Percentiles rank a stretch among this genome's conserved stretches.
phyloP scores from a whole-genome alignment of 2,329 filamentous ascomycete species.

The Aspergillus jensenii region DNA sequence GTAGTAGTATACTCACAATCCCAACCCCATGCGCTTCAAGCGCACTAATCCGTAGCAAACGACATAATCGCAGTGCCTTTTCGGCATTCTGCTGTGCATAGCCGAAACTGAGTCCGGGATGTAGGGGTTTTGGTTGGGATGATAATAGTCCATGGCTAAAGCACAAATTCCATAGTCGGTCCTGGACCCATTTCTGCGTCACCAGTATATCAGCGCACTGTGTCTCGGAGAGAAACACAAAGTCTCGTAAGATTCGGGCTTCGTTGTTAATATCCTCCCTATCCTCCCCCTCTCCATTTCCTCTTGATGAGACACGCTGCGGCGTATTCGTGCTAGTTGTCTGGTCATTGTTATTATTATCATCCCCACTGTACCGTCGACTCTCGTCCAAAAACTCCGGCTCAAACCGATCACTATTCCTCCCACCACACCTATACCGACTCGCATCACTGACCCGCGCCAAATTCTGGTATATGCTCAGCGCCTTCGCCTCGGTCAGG shows the following conservation, averaged over 20 bases:
- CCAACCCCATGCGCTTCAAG: slow-evolving; percentile 47
- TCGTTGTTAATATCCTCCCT: slow-evolving; percentile 18
- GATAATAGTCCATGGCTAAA: slow-evolving; percentile 40
- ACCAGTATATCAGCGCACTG: slow-evolving; percentile 45
- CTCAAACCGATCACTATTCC: slow-evolving; percentile 35
- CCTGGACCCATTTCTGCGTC: slow-evolving; percentile 46
- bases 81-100: slow-evolving; percentile 39
- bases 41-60: slow-evolving; percentile 32
- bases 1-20: slow-evolving; percentile 25
- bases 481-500: slow-evolving; percentile 63
- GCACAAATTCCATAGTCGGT: slow-evolving; percentile 44
- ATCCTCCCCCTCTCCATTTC: slow-evolving; percentile 18
- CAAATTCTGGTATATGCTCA: slow-evolving; percentile 37
- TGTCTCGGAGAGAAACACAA: slow-evolving; percentile 31
- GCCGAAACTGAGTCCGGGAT: slow-evolving; percentile 36
- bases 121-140: slow-evolving; percentile 31
- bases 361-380: no score
- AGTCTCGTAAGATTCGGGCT: slow-evolving; percentile 14
- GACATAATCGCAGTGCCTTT: slow-evolving; percentile 36
- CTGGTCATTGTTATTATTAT: no score
- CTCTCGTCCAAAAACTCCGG: no score
- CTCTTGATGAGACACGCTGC: slow-evolving; percentile 18
- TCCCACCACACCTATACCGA: slow-evolving; percentile 22
- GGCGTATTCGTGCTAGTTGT: no score
- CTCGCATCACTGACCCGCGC: slow-evolving; percentile 33